These are phyloP conservation scores for Ogataea polymorpha DNA, from an alignment of 805 yeast species.

Conservation along the genomic window DNA sequence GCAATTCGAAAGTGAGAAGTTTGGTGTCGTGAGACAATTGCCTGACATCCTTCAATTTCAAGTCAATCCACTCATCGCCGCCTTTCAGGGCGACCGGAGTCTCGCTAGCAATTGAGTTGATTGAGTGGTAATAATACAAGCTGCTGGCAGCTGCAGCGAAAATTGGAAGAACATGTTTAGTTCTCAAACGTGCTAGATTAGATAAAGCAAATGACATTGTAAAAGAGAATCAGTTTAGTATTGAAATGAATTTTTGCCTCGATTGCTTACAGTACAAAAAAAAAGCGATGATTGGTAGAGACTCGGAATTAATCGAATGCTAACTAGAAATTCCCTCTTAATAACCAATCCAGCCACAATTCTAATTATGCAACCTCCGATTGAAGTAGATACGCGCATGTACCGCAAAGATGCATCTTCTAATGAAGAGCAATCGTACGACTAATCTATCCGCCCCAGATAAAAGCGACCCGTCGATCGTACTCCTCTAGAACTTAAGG, in stretches of 20 bases:
- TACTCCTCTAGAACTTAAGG: not conserved
- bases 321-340: not conserved
- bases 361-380: not conserved
- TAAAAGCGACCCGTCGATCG: constrained; percentile 7
- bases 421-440: not conserved
- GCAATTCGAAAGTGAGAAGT: constrained; percentile 67
- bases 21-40: constrained; percentile 62
- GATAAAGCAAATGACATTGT: constrained; percentile 12
- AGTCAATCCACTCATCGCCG: constrained; percentile 68
- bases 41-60: constrained; percentile 48
- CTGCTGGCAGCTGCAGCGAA: constrained; percentile 5
- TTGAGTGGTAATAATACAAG: constrained; percentile 45
- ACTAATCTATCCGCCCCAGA: too few species aligned
- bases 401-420: not conserved
- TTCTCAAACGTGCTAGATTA: constrained; percentile 10
- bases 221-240: not conserved
- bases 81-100: constrained; percentile 52
- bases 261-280: not conserved
- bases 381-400: not conserved
- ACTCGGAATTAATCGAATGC: not conserved
- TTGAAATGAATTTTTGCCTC: not conserved
- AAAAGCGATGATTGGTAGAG: constrained; percentile 7
- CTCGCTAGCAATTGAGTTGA: constrained; percentile 28
- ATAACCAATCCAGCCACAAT: not conserved
- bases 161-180: constrained; percentile 23